A percentile compares a stretch with the other conserved stretches of the same genome.
Evolutionary conservation across 495 filamentous ascomycete species (phyloP).

Genomic region (Chlorociboria aeruginascens): DNA sequence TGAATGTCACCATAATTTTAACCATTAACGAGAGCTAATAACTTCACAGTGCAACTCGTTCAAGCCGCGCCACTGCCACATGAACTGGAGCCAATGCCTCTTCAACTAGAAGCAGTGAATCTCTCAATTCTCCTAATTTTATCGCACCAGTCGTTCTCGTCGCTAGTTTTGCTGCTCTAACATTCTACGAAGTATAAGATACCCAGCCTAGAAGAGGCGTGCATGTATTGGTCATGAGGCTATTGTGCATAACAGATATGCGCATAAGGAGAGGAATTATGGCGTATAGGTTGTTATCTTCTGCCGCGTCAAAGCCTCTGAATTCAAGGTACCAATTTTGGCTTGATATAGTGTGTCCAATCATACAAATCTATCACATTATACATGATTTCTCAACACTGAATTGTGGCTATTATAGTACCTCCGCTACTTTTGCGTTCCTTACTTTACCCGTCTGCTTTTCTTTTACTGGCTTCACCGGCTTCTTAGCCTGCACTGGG

Average conservation of each 20-base stretch:
- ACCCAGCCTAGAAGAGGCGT: too few species aligned
- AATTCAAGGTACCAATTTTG: too few species aligned
- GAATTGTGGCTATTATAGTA: too few species aligned
- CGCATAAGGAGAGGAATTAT: background rate
- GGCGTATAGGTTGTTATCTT: background rate
- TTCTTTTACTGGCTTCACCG: too few species aligned
- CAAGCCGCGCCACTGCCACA: background rate
- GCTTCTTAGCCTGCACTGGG: too few species aligned
- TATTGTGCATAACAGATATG: background rate
- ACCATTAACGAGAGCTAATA: background rate
- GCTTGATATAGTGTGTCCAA: too few species aligned
- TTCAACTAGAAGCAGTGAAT: background rate
- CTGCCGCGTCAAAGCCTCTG: background rate
- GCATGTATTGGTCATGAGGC: background rate
- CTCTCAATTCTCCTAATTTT: slow-evolving; percentile 5
- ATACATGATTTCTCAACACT: too few species aligned
- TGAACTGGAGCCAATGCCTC: background rate
- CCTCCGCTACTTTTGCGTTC: too few species aligned
- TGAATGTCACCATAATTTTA: background rate
- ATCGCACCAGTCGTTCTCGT: slow-evolving; percentile 2
- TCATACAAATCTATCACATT: too few species aligned
- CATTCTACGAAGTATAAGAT: too few species aligned
- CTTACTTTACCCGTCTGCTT: too few species aligned
- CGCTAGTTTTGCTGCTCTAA: slow-evolving; percentile 3
- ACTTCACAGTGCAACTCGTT: slow-evolving; percentile 2